Percentiles rank a stretch among this genome's conserved stretches.
phyloP scores from a whole-genome alignment of 164 flowering plant species.

The Taxillus chinensis region DNA sequence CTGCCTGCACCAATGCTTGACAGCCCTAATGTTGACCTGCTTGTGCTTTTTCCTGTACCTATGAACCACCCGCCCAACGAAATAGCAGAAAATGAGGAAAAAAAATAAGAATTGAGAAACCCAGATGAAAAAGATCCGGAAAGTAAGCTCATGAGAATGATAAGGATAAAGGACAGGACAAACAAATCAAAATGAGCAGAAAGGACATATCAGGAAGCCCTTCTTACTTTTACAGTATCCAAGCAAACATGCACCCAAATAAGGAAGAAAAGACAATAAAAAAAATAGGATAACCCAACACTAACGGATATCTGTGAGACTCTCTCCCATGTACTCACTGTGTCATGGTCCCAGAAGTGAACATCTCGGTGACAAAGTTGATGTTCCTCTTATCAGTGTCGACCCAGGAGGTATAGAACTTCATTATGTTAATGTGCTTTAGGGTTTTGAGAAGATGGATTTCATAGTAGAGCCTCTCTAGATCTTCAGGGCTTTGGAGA shows the following conservation, averaged over 20 bases:
- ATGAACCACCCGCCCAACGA: slow-evolving; percentile 1
- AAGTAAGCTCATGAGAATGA: no score
- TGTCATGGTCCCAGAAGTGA: slow-evolving; percentile 48
- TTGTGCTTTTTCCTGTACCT: slow-evolving; percentile 57
- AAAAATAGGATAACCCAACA: neutral
- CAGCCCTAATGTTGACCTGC: slow-evolving; percentile 52
- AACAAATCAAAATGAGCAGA: neutral
- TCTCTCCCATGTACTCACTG: slow-evolving; percentile 23
- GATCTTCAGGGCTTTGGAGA: slow-evolving; percentile 51
- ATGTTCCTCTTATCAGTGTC: slow-evolving; percentile 38
- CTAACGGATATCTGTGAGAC: no score
- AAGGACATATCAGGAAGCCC: neutral
- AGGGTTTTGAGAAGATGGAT: slow-evolving; percentile 57
- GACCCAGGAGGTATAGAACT: slow-evolving; percentile 56
- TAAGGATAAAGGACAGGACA: no score
- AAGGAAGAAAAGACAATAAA: neutral
- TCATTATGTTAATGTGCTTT: slow-evolving; percentile 53
- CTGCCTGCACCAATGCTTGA: slow-evolving; percentile 70
- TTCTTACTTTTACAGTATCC: neutral
- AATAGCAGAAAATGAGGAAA: slow-evolving; percentile 1
- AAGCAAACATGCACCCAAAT: no score
- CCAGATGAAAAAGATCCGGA: no score
- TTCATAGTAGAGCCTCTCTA: slow-evolving; percentile 58
- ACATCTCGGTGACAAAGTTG: slow-evolving; percentile 52
- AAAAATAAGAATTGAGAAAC: neutral